Percentiles rank a stretch among this genome's conserved stretches.
Conservation (phyloP, 2,329 filamentous ascomycete genomes). For the Microthyrium microscopicum region DNA sequence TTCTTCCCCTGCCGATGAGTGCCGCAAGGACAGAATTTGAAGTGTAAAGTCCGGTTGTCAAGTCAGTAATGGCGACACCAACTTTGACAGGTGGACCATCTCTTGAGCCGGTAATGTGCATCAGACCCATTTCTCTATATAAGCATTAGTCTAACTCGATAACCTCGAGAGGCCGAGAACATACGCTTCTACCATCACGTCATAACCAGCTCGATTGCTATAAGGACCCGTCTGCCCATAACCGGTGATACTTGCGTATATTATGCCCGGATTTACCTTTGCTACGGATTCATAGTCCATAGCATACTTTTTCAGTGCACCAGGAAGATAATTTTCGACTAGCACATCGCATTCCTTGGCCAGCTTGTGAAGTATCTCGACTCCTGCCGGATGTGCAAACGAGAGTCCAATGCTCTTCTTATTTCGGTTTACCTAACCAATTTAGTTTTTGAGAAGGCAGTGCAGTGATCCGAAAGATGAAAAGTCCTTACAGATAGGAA, state of each 20-base stretch:
- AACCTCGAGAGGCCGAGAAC: constrained; percentile 16
- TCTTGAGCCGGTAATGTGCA: constrained; percentile 89
- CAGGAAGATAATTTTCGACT: constrained; percentile 93
- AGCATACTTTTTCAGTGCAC: constrained; percentile 72
- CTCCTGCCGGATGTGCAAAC: constrained; percentile 70
- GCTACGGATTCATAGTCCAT: constrained; percentile 75
- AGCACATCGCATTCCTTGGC: constrained; percentile 76
- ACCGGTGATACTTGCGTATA: constrained; percentile 93
- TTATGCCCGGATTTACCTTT: constrained; percentile 67
- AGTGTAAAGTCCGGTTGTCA: constrained; percentile 89
- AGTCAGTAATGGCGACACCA: constrained; percentile 87
- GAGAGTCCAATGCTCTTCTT: constrained; percentile 89
- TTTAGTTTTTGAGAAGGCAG: constrained; percentile 8
- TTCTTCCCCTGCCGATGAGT: constrained; percentile 56
- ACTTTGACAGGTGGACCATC: constrained; percentile 92
- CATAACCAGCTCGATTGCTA: constrained; percentile 74
- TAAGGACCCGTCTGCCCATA: constrained; percentile 95
- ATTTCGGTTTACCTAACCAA: constrained; percentile 70
- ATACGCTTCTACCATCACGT: constrained; percentile 98
- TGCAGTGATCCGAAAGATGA: neutral
- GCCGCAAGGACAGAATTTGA: constrained; percentile 93
- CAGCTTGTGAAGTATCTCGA: constrained; percentile 74
- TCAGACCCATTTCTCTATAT: constrained; percentile 66
- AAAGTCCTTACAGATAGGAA: constrained; percentile 56
- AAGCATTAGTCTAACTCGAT: constrained; percentile 12